Conservation (phyloP, 2,329 filamentous ascomycete genomes). For the Metarhizium sp. region DNA sequence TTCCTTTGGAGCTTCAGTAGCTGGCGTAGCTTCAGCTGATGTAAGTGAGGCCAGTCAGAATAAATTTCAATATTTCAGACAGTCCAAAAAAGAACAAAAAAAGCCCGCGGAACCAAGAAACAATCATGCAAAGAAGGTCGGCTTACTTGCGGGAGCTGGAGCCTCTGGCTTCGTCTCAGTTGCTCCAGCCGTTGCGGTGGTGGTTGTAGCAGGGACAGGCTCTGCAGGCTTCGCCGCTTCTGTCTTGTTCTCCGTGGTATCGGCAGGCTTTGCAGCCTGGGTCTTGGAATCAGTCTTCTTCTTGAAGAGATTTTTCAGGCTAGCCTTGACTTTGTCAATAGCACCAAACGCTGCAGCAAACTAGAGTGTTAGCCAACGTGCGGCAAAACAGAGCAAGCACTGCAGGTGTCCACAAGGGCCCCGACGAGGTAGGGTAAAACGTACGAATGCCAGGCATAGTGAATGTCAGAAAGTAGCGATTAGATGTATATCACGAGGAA, state of each 20-base stretch:
- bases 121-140: background rate
- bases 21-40: constrained; percentile 16
- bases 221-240: constrained; percentile 8
- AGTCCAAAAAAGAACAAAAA: background rate
- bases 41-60: background rate
- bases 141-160: constrained; percentile 21
- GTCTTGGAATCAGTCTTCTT: constrained; percentile 31
- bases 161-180: constrained; percentile 26
- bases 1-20: constrained; percentile 5
- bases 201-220: constrained; percentile 15
- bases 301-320: constrained; percentile 45
- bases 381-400: background rate
- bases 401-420: background rate
- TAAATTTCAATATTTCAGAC: background rate
- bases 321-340: constrained; percentile 45
- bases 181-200: constrained; percentile 19
- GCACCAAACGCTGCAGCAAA: constrained; percentile 33
- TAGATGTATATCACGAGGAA: background rate
- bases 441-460: constrained; percentile 46
- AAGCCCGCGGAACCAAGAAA: background rate
- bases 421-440: constrained; percentile 16
- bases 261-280: background rate
- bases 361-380: background rate
- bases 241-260: constrained; percentile 12
- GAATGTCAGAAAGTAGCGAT: constrained; percentile 4